These are phyloP conservation scores for Coprinopsis sp. DNA, from an alignment of 768 basidiomycete species.

Conservation along the genomic window DNA sequence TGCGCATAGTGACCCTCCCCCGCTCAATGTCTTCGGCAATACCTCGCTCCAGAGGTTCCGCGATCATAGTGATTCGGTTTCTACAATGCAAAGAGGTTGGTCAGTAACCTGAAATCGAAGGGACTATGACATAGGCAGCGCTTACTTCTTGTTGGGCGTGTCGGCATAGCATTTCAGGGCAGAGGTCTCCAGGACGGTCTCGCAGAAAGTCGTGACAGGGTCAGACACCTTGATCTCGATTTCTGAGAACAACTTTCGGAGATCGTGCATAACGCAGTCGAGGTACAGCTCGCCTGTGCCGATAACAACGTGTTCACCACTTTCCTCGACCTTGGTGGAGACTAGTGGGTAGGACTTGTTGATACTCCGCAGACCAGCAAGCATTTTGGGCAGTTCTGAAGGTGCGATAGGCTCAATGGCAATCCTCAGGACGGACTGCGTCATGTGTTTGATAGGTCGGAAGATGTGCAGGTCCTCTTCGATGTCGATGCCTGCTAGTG, in stretches of 20 bases:
- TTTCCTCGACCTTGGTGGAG: conserved; percentile 95
- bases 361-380: conserved; percentile 91
- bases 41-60: conserved; percentile 93
- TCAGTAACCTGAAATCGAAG: conserved; percentile 8
- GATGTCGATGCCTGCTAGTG: conserved; percentile 65
- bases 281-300: conserved; percentile 97
- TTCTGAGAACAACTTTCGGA: conserved; percentile 88
- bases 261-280: conserved; percentile 95
- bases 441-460: conserved; percentile 94
- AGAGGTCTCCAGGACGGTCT: conserved; percentile 96
- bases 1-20: conserved; percentile 88
- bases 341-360: conserved; percentile 97
- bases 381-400: conserved; percentile 97
- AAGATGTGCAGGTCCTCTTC: conserved; percentile 93
- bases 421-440: conserved; percentile 94
- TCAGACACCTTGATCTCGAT: conserved; percentile 99
- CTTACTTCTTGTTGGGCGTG: conserved; percentile 97
- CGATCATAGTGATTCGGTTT: conserved; percentile 98
- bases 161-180: conserved; percentile 99
- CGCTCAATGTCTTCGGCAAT: conserved; percentile 95
- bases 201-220: conserved; percentile 96
- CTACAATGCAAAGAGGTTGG: conserved; percentile 37
- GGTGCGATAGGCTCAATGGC: conserved; percentile 98
- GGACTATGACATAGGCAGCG: conserved; percentile 8
- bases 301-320: conserved; percentile 94